Evolutionary conservation across 192 early-diverging fungal species (phyloP).

Genomic region (Endogone sp.): DNA sequence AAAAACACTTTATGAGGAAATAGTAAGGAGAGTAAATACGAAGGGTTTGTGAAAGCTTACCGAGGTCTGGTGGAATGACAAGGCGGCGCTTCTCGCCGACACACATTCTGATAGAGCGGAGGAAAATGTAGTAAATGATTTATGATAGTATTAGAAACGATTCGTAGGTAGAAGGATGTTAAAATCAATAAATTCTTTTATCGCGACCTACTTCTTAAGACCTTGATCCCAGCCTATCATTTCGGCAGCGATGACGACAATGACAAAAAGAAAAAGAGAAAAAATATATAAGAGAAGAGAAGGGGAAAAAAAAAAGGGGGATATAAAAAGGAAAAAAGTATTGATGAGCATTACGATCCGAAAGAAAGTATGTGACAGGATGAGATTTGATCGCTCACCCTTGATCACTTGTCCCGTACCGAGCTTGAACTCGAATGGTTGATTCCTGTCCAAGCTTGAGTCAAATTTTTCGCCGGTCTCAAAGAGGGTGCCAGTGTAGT

Average conservation of each 20-base stretch:
- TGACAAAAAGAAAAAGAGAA: background rate
- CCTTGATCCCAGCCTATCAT: slow-evolving; percentile 77
- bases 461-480: slow-evolving; percentile 69
- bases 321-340: slow-evolving; percentile 7
- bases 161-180: background rate
- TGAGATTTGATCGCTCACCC: slow-evolving; percentile 29
- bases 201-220: slow-evolving; percentile 36
- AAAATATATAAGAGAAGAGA: background rate
- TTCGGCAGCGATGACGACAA: no score
- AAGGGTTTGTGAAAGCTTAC: slow-evolving; percentile 7
- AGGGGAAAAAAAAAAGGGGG: background rate
- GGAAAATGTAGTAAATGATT: background rate
- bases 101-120: slow-evolving; percentile 54
- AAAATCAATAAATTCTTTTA: background rate
- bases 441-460: slow-evolving; percentile 56
- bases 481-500: slow-evolving; percentile 70
- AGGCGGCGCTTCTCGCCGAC: slow-evolving; percentile 75
- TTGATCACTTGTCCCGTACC: slow-evolving; percentile 72
- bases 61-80: slow-evolving; percentile 64
- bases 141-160: background rate
- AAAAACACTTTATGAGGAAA: background rate
- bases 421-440: slow-evolving; percentile 69
- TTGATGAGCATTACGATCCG: background rate
- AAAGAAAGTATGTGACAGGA: background rate
- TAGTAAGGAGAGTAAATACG: background rate